These are phyloP conservation scores for Podochytrium sp. DNA, from an alignment of 192 early-diverging fungal genomes.

Conservation along the genomic window DNA sequence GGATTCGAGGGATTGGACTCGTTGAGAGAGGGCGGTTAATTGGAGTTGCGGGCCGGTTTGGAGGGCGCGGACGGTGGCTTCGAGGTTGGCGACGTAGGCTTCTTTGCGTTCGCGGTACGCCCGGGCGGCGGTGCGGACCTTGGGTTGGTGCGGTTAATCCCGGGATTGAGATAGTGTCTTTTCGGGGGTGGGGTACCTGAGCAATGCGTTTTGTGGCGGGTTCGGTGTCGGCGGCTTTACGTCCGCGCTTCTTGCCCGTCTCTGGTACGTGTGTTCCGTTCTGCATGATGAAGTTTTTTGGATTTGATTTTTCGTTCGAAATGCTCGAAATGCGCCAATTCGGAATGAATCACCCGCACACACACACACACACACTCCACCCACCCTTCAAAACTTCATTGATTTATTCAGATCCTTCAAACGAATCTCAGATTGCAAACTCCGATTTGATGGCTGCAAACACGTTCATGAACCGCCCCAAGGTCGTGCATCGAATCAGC, in stretches of 20 bases:
- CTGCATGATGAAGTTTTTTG: no score
- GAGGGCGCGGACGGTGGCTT: slow-evolving; percentile 13
- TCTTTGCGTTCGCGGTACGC: slow-evolving; percentile 26
- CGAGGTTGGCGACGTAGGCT: slow-evolving; percentile 23
- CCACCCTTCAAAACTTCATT: no score
- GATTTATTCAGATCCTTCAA: not conserved
- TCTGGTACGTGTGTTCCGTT: no score
- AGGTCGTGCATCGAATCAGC: not conserved
- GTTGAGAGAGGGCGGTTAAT: not conserved
- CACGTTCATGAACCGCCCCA: not conserved
- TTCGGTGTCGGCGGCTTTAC: slow-evolving; percentile 3
- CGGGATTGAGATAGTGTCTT: not conserved
- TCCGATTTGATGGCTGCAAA: slow-evolving; percentile 14
- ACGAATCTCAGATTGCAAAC: not conserved
- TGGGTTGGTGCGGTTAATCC: not conserved
- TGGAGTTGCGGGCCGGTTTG: not conserved
- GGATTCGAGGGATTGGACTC: slow-evolving; percentile 1
- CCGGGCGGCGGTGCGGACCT: slow-evolving; percentile 1
- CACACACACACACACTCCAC: no score
- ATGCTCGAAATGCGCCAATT: no score
- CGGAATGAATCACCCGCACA: no score
- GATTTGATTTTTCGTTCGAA: no score
- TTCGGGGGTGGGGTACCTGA: not conserved
- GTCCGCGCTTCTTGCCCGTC: not conserved
- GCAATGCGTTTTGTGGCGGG: slow-evolving; percentile 17